Evolutionary conservation across 1,284 basidiomycete genomes (phyloP).

Genomic region (Ganoderma meredithae): DNA sequence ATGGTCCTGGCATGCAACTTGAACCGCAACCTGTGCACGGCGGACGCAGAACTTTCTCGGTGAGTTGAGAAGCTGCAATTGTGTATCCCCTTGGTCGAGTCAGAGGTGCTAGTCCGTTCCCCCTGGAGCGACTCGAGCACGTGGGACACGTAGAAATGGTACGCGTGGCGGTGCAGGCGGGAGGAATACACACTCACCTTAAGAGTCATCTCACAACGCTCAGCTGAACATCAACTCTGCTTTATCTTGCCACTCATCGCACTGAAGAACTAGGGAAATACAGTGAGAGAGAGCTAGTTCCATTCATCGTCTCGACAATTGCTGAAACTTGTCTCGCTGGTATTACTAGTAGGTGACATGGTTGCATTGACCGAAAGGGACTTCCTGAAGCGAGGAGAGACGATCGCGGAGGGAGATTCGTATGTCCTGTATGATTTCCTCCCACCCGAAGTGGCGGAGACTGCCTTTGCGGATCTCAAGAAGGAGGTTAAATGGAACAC

Average conservation of each 20-base stretch:
- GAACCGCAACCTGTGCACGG: not conserved
- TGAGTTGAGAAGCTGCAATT: not conserved
- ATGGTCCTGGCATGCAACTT: too few relatives aligned
- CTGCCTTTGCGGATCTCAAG: constrained; percentile 62
- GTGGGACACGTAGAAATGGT: not conserved
- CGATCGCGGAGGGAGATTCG: constrained; percentile 71
- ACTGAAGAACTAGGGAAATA: not conserved
- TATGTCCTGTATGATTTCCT: constrained; percentile 62
- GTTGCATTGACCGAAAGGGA: not conserved
- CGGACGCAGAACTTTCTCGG: not conserved
- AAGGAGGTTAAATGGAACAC: constrained; percentile 73
- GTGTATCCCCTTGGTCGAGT: not conserved
- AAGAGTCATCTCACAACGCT: not conserved
- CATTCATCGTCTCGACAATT: too few relatives aligned
- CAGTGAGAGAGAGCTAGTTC: not conserved
- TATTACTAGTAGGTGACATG: not conserved
- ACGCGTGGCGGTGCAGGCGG: not conserved
- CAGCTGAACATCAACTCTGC: not conserved
- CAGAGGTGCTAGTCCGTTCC: not conserved
- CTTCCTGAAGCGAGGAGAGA: constrained; percentile 46
- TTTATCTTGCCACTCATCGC: not conserved
- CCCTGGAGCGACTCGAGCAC: not conserved
- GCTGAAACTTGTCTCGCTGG: not conserved
- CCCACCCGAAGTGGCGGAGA: constrained; percentile 56
- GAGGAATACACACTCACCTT: not conserved